Conservation (phyloP, 495 filamentous ascomycete genomes). For the Physcia stellaris region DNA sequence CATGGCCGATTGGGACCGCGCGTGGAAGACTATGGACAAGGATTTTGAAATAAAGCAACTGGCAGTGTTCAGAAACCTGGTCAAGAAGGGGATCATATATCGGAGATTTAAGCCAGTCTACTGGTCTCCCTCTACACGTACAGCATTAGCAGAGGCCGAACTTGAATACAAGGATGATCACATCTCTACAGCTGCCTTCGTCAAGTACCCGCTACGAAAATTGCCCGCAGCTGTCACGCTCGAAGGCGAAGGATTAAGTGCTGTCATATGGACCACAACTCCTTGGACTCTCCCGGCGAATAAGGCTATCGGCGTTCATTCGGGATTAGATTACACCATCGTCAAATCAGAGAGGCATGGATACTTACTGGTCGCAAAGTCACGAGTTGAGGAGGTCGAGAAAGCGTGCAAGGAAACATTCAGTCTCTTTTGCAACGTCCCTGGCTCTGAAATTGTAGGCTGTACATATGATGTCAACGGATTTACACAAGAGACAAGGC, state of each 20-base stretch:
- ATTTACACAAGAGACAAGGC: slow-evolving; percentile 43
- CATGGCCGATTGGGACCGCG: slow-evolving; percentile 88
- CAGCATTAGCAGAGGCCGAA: slow-evolving; percentile 89
- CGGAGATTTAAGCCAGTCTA: slow-evolving; percentile 86
- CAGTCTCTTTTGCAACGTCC: slow-evolving; percentile 40
- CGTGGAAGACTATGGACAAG: slow-evolving; percentile 86
- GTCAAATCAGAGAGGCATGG: slow-evolving; percentile 41
- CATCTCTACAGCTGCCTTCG: slow-evolving; percentile 62
- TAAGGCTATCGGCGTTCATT: slow-evolving; percentile 65
- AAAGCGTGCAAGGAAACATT: slow-evolving; percentile 27
- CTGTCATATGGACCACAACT: slow-evolving; percentile 92
- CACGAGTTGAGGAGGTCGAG: slow-evolving; percentile 43
- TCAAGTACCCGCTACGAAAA: slow-evolving; percentile 57
- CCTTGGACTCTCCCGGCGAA: slow-evolving; percentile 97
- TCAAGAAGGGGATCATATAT: slow-evolving; percentile 72
- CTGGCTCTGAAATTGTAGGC: slow-evolving; percentile 50
- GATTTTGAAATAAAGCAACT: slow-evolving; percentile 80
- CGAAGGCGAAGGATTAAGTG: slow-evolving; percentile 34
- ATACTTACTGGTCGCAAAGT: slow-evolving; percentile 51
- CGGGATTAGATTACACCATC: slow-evolving; percentile 59
- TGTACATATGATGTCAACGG: slow-evolving; percentile 53
- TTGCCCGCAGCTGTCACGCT: slow-evolving; percentile 33
- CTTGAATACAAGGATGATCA: slow-evolving; percentile 87
- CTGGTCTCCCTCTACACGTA: slow-evolving; percentile 85
- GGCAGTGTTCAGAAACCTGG: slow-evolving; percentile 72